These are phyloP conservation scores for Crithidia sp. DNA, from an alignment of 208 protist genomes.

Conservation along the genomic window DNA sequence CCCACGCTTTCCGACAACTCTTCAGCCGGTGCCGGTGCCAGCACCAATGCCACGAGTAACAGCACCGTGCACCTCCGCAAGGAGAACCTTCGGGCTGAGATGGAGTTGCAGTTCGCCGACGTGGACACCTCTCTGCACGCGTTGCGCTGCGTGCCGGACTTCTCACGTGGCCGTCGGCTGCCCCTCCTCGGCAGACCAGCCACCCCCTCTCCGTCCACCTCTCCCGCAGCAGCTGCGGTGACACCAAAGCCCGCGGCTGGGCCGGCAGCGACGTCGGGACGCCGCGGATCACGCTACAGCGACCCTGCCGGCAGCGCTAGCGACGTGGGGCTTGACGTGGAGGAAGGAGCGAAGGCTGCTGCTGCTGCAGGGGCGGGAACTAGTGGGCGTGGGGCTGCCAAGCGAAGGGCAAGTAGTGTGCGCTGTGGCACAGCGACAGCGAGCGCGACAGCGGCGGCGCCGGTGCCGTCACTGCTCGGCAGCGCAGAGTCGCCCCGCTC, in stretches of 20 bases:
- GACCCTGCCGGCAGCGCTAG: slow-evolving; percentile 7
- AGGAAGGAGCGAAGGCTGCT: neutral
- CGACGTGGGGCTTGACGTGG: slow-evolving; percentile 17
- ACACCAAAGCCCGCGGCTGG: neutral
- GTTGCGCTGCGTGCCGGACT: slow-evolving; percentile 30
- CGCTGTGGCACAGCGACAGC: neutral
- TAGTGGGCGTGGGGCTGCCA: neutral
- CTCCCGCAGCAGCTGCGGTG: neutral
- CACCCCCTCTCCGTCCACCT: too few relatives aligned
- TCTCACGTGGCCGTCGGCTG: slow-evolving; percentile 5
- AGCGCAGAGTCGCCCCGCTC: slow-evolving; percentile 24
- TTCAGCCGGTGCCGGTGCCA: neutral
- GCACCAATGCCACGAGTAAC: neutral
- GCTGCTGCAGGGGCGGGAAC: neutral
- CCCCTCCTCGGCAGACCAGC: neutral
- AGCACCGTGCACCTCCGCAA: slow-evolving; percentile 1
- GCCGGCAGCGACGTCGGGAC: neutral
- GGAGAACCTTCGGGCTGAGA: slow-evolving; percentile 16
- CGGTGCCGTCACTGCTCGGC: neutral
- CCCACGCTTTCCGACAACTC: too few relatives aligned
- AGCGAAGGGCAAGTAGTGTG: neutral
- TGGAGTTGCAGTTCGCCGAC: slow-evolving; percentile 29
- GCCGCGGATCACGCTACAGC: slow-evolving; percentile 14
- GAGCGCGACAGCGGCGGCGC: neutral
- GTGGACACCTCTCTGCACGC: slow-evolving; percentile 33